Evolutionary conservation across 192 early-diverging fungal genomes (phyloP), one percentile per base, ranked within the genome.

Genomic region (Rhizophagus clarus): DNA sequence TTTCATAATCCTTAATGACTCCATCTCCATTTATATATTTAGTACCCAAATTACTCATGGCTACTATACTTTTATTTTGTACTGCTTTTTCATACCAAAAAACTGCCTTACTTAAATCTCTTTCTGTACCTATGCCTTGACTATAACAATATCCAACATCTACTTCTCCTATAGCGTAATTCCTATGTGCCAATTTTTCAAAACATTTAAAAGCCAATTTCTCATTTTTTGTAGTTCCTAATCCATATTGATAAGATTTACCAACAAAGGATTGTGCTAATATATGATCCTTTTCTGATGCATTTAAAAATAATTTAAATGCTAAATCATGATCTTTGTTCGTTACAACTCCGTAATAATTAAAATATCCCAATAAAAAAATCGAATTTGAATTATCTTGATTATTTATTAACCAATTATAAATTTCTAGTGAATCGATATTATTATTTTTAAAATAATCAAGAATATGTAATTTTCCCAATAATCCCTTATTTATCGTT

Each of bases 111-210:
- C 12, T 45, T 12, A 12, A 45, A 45, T 45, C 42, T 45, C 12
- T 12, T 45, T 12, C 42, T 1, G 2, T 12, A 12, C 42, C 42
- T 12, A 45, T 1, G 1, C 42, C 42, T 45, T 2, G 11, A 76
- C 93, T 93, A 79, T 92, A 95, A 51, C 94, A 86, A 79, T 92
- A 93, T 28, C 94, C 95, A 28, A 96, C 85, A 63, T 91, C 90
- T 79, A 93, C 94, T 63, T 94, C 90, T 10, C 93, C 95, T 10
- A 94, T 85, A 10, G 93, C 14, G 4, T 20, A 90, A 76, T 94
- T 92, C 17, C 91, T 93, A 63, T 88, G 83, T 70, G 84, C 82
- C 11, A 94, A 94, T 14, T 66, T 66, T 26, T 66, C 29, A 66
- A 17, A 66, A 26, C 17, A 26, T 14, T 29, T 2, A 66, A 66